phyloP scores from a whole-genome alignment of 2,329 filamentous ascomycete species.

The Colletotrichum navitas region DNA sequence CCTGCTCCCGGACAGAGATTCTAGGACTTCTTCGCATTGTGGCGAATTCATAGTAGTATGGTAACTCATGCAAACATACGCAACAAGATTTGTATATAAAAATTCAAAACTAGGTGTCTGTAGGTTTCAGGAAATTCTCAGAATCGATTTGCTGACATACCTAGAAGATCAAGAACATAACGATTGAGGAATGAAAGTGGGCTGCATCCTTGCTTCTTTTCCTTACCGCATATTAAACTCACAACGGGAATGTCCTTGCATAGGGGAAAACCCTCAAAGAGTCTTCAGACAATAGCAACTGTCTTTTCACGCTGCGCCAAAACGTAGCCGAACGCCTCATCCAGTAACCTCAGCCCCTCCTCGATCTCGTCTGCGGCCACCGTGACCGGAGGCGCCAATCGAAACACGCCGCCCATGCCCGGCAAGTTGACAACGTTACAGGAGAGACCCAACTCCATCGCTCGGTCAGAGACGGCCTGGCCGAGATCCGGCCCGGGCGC shows the following conservation, averaged over 20 bases:
- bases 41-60: too few species aligned
- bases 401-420: constrained; percentile 63
- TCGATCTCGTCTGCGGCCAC: constrained; percentile 59
- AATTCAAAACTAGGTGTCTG: too few species aligned
- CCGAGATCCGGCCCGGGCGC: constrained; percentile 58
- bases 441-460: constrained; percentile 60
- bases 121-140: too few species aligned
- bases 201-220: background rate
- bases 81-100: too few species aligned
- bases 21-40: background rate
- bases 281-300: background rate
- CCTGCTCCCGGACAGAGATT: background rate
- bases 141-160: too few species aligned
- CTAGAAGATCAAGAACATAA: background rate
- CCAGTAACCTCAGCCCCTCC: constrained; percentile 62
- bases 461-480: constrained; percentile 56
- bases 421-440: constrained; percentile 62
- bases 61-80: too few species aligned
- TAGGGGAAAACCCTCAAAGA: too few species aligned
- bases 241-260: too few species aligned
- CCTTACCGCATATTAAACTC: too few species aligned
- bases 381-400: constrained; percentile 64
- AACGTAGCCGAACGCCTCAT: constrained; percentile 57
- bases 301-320: constrained; percentile 6
- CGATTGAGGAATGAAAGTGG: too few species aligned